Evolutionary conservation across 768 basidiomycete genomes (phyloP).

Genomic region (Pulveroboletus sp.): DNA sequence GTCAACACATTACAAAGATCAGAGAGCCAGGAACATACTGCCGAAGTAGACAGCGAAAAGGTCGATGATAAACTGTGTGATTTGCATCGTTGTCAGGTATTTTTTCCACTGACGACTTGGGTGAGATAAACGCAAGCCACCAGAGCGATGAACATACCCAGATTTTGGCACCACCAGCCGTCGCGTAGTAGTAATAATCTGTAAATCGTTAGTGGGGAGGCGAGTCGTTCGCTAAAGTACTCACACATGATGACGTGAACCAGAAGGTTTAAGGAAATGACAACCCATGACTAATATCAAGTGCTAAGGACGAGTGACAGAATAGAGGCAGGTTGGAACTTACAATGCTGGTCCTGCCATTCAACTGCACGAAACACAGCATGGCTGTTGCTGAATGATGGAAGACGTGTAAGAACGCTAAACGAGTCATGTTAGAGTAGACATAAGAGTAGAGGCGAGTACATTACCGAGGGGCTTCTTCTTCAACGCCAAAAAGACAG

Average conservation of each 20-base stretch:
- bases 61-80: constrained; percentile 93
- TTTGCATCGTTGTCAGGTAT: constrained; percentile 95
- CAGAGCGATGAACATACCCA: constrained; percentile 61
- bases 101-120: constrained; percentile 83
- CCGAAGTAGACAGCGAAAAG: constrained; percentile 90
- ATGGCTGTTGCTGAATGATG: constrained; percentile 98
- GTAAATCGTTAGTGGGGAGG: background rate
- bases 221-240: constrained; percentile 27
- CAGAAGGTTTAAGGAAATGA: constrained; percentile 83
- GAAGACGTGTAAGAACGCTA: constrained; percentile 97
- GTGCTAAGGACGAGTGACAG: background rate
- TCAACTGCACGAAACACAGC: constrained; percentile 90
- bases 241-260: constrained; percentile 98
- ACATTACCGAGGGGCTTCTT: constrained; percentile 92
- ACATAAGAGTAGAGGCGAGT: background rate
- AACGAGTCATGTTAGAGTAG: constrained; percentile 4
- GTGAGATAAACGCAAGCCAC: constrained; percentile 1
- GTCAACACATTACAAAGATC: constrained; percentile 6
- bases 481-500: constrained; percentile 95
- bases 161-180: constrained; percentile 93
- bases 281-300: constrained; percentile 84
- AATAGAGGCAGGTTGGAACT: constrained; percentile 31
- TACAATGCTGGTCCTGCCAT: constrained; percentile 92
- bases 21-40: constrained; percentile 49
- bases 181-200: constrained; percentile 99